phyloP scores from a whole-genome alignment of 306 rosid species.

The Canavalia ensiformis region DNA sequence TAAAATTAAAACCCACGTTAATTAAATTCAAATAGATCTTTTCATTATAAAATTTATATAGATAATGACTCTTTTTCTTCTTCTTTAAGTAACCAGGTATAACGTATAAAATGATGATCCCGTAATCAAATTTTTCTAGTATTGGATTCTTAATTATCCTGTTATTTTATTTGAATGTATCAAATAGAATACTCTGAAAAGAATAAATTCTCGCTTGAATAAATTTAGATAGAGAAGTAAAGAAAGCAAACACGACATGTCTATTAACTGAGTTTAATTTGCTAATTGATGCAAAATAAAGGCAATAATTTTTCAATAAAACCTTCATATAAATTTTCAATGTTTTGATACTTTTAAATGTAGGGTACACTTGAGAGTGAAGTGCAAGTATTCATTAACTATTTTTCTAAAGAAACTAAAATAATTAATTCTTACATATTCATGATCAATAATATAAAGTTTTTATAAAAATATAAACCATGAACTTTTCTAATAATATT shows the following conservation, averaged over 20 bases:
- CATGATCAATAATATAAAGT: too few species aligned
- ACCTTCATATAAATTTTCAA: background rate
- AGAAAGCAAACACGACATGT: background rate
- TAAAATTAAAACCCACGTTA: background rate
- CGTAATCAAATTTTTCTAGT: too few species aligned
- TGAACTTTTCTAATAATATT: too few species aligned
- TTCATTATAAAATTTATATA: background rate
- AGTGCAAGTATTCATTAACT: too few species aligned
- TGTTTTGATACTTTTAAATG: too few species aligned
- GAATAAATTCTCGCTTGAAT: background rate
- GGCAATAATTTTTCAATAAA: background rate
- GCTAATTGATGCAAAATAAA: background rate
- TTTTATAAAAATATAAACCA: too few species aligned
- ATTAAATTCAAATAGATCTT: slow-evolving; percentile 8
- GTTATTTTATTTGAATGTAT: background rate
- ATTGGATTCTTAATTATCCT: background rate
- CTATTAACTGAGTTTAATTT: background rate
- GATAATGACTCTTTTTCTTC: background rate
- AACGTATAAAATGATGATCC: background rate
- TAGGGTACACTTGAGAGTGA: too few species aligned
- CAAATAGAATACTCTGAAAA: background rate
- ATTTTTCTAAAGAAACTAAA: too few species aligned
- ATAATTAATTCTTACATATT: too few species aligned
- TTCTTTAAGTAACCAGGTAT: background rate
- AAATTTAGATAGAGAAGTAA: background rate